Evolutionary conservation across 345 rosid genomes (phyloP).

Genomic region (Hibiscus tridactylites): DNA sequence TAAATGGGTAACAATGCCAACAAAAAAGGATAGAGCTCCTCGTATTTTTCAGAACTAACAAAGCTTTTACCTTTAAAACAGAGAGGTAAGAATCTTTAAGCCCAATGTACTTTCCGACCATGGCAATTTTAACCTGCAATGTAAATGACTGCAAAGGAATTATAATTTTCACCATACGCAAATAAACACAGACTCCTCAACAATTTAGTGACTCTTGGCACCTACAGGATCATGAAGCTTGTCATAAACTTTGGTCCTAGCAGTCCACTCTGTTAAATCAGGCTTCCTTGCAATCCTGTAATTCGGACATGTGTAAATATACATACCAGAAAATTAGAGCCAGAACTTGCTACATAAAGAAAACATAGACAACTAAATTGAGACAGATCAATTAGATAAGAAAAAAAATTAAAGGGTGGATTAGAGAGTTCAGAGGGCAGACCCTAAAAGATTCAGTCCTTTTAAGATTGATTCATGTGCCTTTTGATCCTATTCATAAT

Average conservation of each 20-base stretch:
- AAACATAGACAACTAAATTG: background rate
- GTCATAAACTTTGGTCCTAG: constrained; percentile 71
- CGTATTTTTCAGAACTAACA: background rate
- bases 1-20: background rate
- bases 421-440: constrained; percentile 4
- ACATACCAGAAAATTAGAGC: background rate
- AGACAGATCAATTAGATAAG: background rate
- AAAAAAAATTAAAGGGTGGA: background rate
- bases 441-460: constrained; percentile 65
- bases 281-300: constrained; percentile 61
- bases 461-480: constrained; percentile 82
- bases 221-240: constrained; percentile 60
- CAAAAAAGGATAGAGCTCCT: background rate
- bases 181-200: background rate
- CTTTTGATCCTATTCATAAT: constrained; percentile 65
- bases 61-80: constrained; percentile 49
- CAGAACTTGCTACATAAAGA: constrained; percentile 5
- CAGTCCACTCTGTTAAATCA: constrained; percentile 67
- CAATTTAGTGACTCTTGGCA: constrained; percentile 6
- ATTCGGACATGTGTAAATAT: constrained; percentile 9
- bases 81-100: constrained; percentile 69
- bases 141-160: constrained; percentile 8
- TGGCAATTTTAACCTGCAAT: constrained; percentile 64
- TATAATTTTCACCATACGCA: constrained; percentile 4
- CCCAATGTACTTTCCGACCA: constrained; percentile 80